These are phyloP conservation scores for Hippophae rhamnoides DNA, from an alignment of 306 rosid genomes.

Conservation along the genomic window DNA sequence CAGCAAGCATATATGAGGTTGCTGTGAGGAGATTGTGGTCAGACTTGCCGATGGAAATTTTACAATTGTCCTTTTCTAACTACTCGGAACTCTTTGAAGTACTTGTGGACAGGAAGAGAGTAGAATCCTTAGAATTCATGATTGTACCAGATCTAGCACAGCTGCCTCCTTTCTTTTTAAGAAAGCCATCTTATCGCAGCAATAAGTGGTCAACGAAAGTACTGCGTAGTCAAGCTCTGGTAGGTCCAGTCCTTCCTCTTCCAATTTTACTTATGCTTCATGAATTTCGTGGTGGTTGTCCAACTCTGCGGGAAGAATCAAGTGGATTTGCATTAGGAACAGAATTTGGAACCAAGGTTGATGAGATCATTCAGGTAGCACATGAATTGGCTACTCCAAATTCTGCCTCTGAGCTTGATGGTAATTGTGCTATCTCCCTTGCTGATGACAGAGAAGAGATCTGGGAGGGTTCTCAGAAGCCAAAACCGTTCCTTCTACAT, in stretches of 20 bases:
- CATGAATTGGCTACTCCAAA: conserved; percentile 1
- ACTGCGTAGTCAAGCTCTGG: conserved; percentile 27
- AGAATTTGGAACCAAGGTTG: conserved; percentile 10
- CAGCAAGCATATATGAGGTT: conserved; percentile 41
- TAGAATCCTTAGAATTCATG: conserved; percentile 35
- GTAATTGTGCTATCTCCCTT: background rate
- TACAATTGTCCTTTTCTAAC: conserved; percentile 44
- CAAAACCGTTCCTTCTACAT: conserved; percentile 11
- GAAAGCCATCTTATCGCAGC: conserved; percentile 39
- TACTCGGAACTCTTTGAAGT: conserved; percentile 32
- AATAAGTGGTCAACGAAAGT: conserved; percentile 34
- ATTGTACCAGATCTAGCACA: conserved; percentile 45
- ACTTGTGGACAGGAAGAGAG: conserved; percentile 16
- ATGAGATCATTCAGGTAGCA: conserved; percentile 14
- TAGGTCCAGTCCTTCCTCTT: conserved; percentile 69
- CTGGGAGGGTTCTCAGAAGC: conserved; percentile 1
- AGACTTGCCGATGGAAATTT: conserved; percentile 44
- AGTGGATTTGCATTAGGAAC: conserved; percentile 35
- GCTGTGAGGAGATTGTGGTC: conserved; percentile 54
- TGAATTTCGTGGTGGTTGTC: conserved; percentile 35
- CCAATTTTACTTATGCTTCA: conserved; percentile 44
- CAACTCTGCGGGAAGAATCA: conserved; percentile 21
- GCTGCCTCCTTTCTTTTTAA: conserved; percentile 58
- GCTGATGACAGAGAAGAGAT: conserved; percentile 8
- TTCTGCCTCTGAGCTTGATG: background rate